Evolutionary conservation across 768 basidiomycete genomes (phyloP).

Genomic region (Russula emetica): DNA sequence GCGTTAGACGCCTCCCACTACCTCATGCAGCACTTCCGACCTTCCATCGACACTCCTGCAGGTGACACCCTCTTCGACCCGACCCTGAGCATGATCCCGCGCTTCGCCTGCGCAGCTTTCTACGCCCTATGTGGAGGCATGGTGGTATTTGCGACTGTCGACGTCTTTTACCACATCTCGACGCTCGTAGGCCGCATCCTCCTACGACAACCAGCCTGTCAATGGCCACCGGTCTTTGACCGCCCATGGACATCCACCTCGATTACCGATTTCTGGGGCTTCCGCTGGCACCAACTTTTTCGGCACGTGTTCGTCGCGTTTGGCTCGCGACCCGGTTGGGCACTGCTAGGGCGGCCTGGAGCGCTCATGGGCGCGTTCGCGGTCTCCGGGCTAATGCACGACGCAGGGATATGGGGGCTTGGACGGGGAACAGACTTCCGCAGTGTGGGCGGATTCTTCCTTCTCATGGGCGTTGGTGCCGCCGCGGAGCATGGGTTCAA

Average conservation of each 20-base stretch:
- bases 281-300: conserved; percentile 40
- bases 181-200: conserved; percentile 32
- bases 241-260: conserved; percentile 39
- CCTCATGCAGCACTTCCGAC: conserved; percentile 9
- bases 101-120: background rate
- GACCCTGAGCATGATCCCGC: background rate
- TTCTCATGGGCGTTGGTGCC: conserved; percentile 54
- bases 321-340: conserved; percentile 35
- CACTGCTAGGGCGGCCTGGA: conserved; percentile 48
- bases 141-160: background rate
- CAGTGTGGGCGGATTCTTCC: conserved; percentile 48
- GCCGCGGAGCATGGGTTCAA: conserved; percentile 48
- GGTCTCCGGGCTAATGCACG: conserved; percentile 56
- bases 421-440: conserved; percentile 47
- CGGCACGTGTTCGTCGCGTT: conserved; percentile 34
- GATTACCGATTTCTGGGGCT: conserved; percentile 39
- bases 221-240: conserved; percentile 39
- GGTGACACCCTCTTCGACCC: conserved; percentile 24
- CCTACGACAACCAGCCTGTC: conserved; percentile 33
- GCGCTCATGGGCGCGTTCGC: conserved; percentile 55
- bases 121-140: background rate
- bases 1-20: conserved; percentile 13
- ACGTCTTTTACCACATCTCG: background rate
- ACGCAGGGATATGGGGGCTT: conserved; percentile 57
- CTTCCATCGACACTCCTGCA: conserved; percentile 7